These are phyloP conservation scores for Inonotus obliquus DNA, from an alignment of 1,284 basidiomycete species.

Conservation along the genomic window DNA sequence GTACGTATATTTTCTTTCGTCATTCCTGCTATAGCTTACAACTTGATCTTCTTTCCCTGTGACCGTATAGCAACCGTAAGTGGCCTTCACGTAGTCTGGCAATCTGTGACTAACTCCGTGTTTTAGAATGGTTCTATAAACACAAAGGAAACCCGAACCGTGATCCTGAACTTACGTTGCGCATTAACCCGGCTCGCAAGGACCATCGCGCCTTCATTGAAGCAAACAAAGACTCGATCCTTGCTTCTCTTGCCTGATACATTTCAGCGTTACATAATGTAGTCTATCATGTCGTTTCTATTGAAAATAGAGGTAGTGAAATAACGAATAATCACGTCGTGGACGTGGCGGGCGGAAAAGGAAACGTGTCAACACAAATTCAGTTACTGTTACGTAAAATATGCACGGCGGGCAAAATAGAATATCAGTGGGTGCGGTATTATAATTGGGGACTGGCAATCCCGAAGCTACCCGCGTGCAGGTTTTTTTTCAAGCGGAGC, in stretches of 20 bases:
- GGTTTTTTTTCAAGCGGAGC: no score
- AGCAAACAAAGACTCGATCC: slow-evolving; percentile 6
- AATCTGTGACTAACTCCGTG: not conserved
- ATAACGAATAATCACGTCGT: no score
- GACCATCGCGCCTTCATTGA: not conserved
- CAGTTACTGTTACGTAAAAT: no score
- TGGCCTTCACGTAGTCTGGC: not conserved
- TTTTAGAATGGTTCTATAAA: slow-evolving; percentile 16
- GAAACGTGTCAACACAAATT: no score
- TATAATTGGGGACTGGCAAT: no score
- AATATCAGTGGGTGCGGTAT: no score
- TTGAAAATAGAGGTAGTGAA: no score
- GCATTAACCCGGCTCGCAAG: slow-evolving; percentile 6
- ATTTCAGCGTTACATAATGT: no score
- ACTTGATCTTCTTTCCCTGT: not conserved
- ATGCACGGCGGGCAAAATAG: no score
- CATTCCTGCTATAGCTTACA: not conserved
- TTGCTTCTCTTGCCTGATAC: not conserved
- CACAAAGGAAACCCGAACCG: slow-evolving; percentile 9
- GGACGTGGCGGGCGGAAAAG: no score
- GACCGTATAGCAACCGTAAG: not conserved
- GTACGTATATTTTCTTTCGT: not conserved
- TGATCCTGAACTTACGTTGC: slow-evolving; percentile 6
- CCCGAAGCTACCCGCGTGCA: no score
- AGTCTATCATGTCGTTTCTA: no score